Evolutionary conservation across 1,284 basidiomycete genomes (phyloP).

Genomic region (Rhodotorula glutinis): DNA sequence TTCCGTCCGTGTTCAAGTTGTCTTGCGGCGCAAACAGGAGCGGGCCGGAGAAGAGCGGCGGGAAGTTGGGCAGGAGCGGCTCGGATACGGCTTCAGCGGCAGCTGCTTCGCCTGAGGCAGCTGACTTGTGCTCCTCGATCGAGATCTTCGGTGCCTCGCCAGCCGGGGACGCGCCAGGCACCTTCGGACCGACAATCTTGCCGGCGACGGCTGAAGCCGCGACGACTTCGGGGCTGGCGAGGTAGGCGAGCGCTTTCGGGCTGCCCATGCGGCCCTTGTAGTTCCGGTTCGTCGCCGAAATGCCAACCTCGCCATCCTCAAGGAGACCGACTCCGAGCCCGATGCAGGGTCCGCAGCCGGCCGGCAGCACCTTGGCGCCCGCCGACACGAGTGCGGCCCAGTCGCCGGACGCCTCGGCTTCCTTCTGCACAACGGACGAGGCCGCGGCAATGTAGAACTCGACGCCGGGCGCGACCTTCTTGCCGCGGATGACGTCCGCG

Average conservation of each 20-base stretch:
- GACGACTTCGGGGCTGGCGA: slow-evolving; percentile 93
- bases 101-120: slow-evolving; percentile 40
- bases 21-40: slow-evolving; percentile 92
- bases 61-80: slow-evolving; percentile 74
- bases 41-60: slow-evolving; percentile 73
- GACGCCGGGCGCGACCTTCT: slow-evolving; percentile 81
- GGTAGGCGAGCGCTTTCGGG: slow-evolving; percentile 90
- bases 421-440: slow-evolving; percentile 82
- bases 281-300: slow-evolving; percentile 97
- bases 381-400: slow-evolving; percentile 83
- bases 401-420: slow-evolving; percentile 78
- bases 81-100: slow-evolving; percentile 52
- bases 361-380: slow-evolving; percentile 87
- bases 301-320: slow-evolving; percentile 91
- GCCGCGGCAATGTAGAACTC: slow-evolving; percentile 98
- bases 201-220: slow-evolving; percentile 92
- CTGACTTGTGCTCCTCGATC: slow-evolving; percentile 46
- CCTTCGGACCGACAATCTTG: slow-evolving; percentile 74
- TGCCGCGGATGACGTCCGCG: slow-evolving; percentile 79
- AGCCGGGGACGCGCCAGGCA: slow-evolving; percentile 56
- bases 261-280: slow-evolving; percentile 99
- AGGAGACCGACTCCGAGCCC: slow-evolving; percentile 89
- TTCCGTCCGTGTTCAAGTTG: slow-evolving; percentile 96
- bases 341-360: slow-evolving; percentile 97
- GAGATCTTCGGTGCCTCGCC: slow-evolving; percentile 51